These are phyloP conservation scores for Brassica balearica DNA, from an alignment of 441 rosid genomes.

Conservation along the genomic window DNA sequence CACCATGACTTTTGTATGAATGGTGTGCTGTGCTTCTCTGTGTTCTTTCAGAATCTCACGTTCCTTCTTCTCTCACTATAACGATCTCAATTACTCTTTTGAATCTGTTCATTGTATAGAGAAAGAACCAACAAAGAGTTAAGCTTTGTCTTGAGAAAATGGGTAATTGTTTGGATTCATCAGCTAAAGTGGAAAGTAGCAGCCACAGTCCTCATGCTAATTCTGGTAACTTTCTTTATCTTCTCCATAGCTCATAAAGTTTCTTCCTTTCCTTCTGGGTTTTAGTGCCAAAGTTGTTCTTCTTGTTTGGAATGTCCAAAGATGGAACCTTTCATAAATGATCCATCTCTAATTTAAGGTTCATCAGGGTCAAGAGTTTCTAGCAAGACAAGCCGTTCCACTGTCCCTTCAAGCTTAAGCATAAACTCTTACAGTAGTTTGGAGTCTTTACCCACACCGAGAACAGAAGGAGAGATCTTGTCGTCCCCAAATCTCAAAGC, in stretches of 20 bases:
- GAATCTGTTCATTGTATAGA: constrained; percentile 9
- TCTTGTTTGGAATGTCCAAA: constrained; percentile 9
- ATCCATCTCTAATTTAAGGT: constrained; percentile 19
- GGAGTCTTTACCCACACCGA: constrained; percentile 68
- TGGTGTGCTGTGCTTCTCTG: constrained; percentile 30
- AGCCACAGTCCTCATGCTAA: constrained; percentile 54
- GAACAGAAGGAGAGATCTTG: constrained; percentile 66
- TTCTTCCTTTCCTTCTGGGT: background rate
- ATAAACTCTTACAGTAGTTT: constrained; percentile 60
- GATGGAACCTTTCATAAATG: constrained; percentile 1
- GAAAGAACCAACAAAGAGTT: background rate
- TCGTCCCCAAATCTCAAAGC: constrained; percentile 65
- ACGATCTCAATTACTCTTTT: background rate
- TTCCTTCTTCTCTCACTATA: constrained; percentile 16
- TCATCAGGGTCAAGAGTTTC: constrained; percentile 66
- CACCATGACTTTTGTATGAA: constrained; percentile 20
- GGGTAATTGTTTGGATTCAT: constrained; percentile 86
- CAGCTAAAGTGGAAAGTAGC: constrained; percentile 65
- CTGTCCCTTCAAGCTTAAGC: constrained; percentile 58
- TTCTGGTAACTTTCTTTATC: constrained; percentile 56
- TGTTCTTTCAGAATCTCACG: constrained; percentile 18
- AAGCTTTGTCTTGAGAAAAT: constrained; percentile 34
- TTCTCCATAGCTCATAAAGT: constrained; percentile 16
- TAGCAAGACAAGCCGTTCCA: constrained; percentile 64
- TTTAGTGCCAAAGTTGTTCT: background rate